Evolutionary conservation across 306 rosid species (phyloP).

Genomic region (Hippophae tibetana): DNA sequence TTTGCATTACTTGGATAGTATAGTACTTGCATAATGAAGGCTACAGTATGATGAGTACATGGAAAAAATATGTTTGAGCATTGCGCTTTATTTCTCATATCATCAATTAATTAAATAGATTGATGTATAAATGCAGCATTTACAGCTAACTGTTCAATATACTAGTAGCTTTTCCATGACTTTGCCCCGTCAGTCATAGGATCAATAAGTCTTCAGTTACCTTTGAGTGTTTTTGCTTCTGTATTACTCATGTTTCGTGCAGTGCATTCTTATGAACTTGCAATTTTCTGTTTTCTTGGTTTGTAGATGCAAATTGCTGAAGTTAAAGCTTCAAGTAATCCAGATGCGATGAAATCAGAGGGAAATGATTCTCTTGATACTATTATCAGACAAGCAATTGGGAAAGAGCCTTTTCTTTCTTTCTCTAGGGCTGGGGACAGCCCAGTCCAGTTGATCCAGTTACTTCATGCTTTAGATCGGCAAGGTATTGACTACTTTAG

Average conservation of each 20-base stretch:
- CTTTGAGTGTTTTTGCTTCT: slow-evolving; percentile 1
- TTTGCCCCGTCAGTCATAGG: not conserved
- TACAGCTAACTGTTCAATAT: not conserved
- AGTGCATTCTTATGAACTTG: slow-evolving; percentile 24
- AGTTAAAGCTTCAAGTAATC: slow-evolving; percentile 31
- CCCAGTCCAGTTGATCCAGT: slow-evolving; percentile 60
- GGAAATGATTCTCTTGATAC: slow-evolving; percentile 63
- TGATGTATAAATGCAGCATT: not conserved
- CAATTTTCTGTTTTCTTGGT: slow-evolving; percentile 19
- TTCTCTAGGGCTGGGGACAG: slow-evolving; percentile 52
- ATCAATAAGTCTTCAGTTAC: not conserved
- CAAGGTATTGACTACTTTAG: slow-evolving; percentile 45
- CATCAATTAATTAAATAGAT: too few relatives aligned
- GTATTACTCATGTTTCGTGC: slow-evolving; percentile 7
- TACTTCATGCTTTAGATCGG: slow-evolving; percentile 66
- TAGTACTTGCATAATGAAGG: too few relatives aligned
- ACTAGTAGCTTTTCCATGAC: not conserved
- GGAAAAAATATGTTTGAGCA: too few relatives aligned
- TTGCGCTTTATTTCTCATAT: too few relatives aligned
- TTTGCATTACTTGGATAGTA: too few relatives aligned
- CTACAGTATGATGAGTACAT: too few relatives aligned
- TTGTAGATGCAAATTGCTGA: slow-evolving; percentile 56
- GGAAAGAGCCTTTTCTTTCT: slow-evolving; percentile 49
- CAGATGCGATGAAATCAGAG: slow-evolving; percentile 58
- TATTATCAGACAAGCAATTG: slow-evolving; percentile 56